Base-by-base conservation (phyloP, 176 grass and related monocot genomes). In the Musa beccarii region DNA sequence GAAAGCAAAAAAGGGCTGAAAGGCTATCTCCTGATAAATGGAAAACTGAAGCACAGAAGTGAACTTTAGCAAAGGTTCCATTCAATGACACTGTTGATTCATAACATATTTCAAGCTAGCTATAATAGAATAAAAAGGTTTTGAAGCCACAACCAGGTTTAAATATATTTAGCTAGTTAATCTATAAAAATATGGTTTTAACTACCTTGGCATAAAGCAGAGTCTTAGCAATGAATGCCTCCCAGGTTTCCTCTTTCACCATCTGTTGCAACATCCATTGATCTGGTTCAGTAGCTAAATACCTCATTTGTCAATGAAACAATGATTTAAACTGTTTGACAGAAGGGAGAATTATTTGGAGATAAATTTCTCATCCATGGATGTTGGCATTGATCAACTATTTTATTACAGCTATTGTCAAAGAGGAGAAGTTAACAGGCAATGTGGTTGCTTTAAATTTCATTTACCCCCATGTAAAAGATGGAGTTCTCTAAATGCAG, bases 231-330 rank as follows among this genome's bases (percentile, higher is more conserved):
- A 99, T 77, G 28, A 84, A 91, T 59, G 82, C 84, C 69, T 99
- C 95, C 95, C 88, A 94, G 69, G 82, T 91, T 83, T 99, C 95
- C 69, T 93, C 90, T 77, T 76, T 91, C 53, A 94, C 95, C 56
- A 91, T 79, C 95, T 99, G 86, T 12, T 63, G 34, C 17, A 81
- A 71, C 19, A 75, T 80, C 49, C 68, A 49, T 68, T 51, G 65
- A 50, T 76, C 16, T 67, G 23, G 23, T 73, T 71, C 51, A 67
- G 29, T 55, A 66, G 17, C 1, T 17, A 74, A 56, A 8, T 17
- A 22, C 25, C 0, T 69, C 29, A 69, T 69, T 77, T 12, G 21
- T 14, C 17, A 51, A 21, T n/a, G 17, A 70, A 25, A 70, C n/a
- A 6, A 34, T 43, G 21, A 7, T 68, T 7, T 68, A 11, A 43